These are phyloP conservation scores for Tylopilus vinaceipallidus DNA, from an alignment of 768 basidiomycete genomes.

Conservation along the genomic window DNA sequence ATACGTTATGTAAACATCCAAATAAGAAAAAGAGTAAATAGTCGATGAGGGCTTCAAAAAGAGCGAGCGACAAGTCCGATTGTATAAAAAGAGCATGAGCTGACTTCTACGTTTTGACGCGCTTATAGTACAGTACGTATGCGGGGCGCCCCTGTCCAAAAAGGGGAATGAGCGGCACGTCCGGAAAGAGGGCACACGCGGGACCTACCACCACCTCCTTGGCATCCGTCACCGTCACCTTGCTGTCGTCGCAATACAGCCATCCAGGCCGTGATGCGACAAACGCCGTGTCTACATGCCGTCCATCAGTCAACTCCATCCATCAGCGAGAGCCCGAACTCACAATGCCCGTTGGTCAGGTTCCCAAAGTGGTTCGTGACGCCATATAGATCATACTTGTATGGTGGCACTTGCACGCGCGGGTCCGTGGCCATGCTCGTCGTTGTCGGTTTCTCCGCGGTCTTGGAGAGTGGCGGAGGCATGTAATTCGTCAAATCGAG, in stretches of 20 bases:
- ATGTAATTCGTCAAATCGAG: conserved; percentile 78
- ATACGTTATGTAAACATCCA: too few species aligned
- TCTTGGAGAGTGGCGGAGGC: conserved; percentile 71
- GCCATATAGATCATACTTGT: conserved; percentile 89
- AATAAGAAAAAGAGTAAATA: conserved; percentile 29
- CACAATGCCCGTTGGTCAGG: conserved; percentile 94
- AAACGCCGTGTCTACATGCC: conserved; percentile 79
- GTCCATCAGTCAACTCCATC: neutral
- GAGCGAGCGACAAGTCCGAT: neutral
- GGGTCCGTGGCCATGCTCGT: conserved; percentile 57
- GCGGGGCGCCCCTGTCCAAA: conserved; percentile 56
- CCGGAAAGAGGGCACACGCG: neutral
- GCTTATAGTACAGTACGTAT: conserved; percentile 82
- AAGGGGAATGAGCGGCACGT: conserved; percentile 25
- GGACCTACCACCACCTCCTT: conserved; percentile 82
- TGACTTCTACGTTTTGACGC: conserved; percentile 35
- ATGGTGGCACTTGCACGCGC: conserved; percentile 80
- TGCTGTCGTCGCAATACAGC: conserved; percentile 94
- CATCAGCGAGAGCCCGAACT: conserved; percentile 30
- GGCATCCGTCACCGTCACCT: conserved; percentile 67
- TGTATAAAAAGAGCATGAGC: neutral
- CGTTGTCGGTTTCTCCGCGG: conserved; percentile 37
- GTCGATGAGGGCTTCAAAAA: conserved; percentile 10
- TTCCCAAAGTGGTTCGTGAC: conserved; percentile 97
- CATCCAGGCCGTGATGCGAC: conserved; percentile 85